Base-by-base conservation (phyloP, 345 rosid genomes). In the Brassica juncea region DNA sequence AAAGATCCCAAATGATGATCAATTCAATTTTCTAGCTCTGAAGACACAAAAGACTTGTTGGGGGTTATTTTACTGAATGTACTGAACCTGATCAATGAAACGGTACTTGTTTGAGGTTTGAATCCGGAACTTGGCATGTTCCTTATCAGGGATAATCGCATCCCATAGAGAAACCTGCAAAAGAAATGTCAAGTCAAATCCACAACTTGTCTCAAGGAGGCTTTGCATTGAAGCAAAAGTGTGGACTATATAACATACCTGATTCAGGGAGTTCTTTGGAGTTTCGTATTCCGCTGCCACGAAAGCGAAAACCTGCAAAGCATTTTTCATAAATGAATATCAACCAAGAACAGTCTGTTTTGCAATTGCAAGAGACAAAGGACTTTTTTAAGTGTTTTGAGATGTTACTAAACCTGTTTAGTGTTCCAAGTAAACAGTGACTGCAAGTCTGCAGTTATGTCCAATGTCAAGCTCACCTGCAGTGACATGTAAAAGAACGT, bases 351-450 rank as follows among this genome's bases (percentile, higher is more conserved):
- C 5, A 54, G 35, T 14, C 57, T n/a, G 7, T n/a, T n/a, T 1
- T 49, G 27, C 39, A 44, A 27, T 60, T 42, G 52, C 16, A 42
- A 55, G 47, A n/a, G 14, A 67, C 63, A 11, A 21, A 34, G 34
- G 37, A 66, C 2, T 65, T 1, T 30, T 15, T n/a, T 2, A 19
- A 8, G 32, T 34, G 34, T 61, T 49, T 27, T 39, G 39, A 74
- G 55, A 70, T 30, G 61, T 9, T 75, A 31, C 2, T 42, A 58
- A 71, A 96, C 99, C 97, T 93, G 98, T 77, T 96, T 93, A 2
- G 98, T 93, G 87, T 96, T 96, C 99, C 99, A 93, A 54, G 97
- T 92, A 81, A 92, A 96, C 37, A 93, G 72, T 25, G 99, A 88
- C 80, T 90, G 92, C 61, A 96, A 81, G 72, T 96, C 94, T 11